These are phyloP conservation scores for Naganishia cerealis DNA, from an alignment of 1,284 basidiomycete species.

Conservation along the genomic window DNA sequence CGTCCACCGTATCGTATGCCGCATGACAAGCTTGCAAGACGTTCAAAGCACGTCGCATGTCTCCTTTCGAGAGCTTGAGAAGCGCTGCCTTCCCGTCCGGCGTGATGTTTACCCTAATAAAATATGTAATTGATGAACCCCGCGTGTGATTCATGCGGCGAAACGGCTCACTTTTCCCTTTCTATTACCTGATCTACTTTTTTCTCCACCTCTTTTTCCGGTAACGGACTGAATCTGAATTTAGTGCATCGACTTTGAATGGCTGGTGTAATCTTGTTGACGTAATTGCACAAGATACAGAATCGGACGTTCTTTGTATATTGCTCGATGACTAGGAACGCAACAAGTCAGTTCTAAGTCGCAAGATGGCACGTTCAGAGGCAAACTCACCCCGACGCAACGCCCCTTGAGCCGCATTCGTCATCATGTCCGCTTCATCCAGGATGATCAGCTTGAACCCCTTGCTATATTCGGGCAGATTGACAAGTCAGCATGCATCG, in stretches of 20 bases:
- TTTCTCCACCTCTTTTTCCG: constrained; percentile 79
- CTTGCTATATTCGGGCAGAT: constrained; percentile 60
- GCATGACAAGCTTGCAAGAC: constrained; percentile 97
- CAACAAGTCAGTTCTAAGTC: background rate
- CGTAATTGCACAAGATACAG: constrained; percentile 99
- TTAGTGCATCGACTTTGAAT: constrained; percentile 98
- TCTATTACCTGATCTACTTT: constrained; percentile 77
- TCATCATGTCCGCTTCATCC: constrained; percentile 99
- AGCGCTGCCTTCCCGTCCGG: constrained; percentile 84
- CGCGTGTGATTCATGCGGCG: background rate
- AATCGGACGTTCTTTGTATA: constrained; percentile 98
- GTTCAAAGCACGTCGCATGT: constrained; percentile 96
- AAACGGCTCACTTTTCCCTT: constrained; percentile 69
- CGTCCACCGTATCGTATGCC: constrained; percentile 83
- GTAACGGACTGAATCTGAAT: constrained; percentile 95
- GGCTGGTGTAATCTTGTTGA: constrained; percentile 98
- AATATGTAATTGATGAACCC: background rate
- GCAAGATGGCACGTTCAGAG: background rate
- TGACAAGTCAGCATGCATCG: background rate
- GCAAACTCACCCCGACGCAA: constrained; percentile 67
- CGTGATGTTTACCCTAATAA: constrained; percentile 77
- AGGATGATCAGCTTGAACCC: constrained; percentile 97
- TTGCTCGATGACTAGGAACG: constrained; percentile 81
- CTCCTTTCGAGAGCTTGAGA: constrained; percentile 87
- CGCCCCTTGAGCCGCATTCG: constrained; percentile 92